These are phyloP conservation scores for Stachybotrys echinatus DNA, from an alignment of 2,329 filamentous ascomycete genomes.

Conservation along the genomic window DNA sequence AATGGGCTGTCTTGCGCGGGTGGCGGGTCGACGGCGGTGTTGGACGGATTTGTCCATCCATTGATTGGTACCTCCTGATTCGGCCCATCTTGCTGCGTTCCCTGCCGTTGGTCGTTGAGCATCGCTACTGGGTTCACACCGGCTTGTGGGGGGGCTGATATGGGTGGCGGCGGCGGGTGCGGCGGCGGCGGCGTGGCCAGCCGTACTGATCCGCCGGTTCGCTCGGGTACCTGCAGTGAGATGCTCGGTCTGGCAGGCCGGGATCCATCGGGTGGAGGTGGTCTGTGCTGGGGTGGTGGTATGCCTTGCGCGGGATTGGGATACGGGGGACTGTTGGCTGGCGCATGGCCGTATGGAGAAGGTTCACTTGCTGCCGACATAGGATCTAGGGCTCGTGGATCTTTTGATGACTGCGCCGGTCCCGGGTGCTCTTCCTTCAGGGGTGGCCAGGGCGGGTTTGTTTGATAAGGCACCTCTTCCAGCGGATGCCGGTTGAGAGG, in stretches of 20 bases:
- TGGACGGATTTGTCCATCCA: neutral
- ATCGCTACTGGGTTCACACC: conserved; percentile 23
- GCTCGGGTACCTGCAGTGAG: conserved; percentile 39
- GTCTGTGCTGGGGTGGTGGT: conserved; percentile 8
- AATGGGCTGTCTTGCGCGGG: neutral
- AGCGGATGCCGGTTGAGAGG: conserved; percentile 58
- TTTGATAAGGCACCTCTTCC: conserved; percentile 57
- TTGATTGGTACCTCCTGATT: neutral
- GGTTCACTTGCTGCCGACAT: neutral
- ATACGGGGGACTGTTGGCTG: neutral
- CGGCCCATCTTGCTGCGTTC: conserved; percentile 6
- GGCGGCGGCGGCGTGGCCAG: conserved; percentile 53
- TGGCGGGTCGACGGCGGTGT: neutral
- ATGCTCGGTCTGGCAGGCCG: conserved; percentile 30
- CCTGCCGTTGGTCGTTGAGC: neutral
- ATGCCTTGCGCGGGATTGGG: conserved; percentile 3
- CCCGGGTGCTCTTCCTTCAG: neutral
- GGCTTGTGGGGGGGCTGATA: conserved; percentile 37
- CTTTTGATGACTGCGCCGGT: neutral
- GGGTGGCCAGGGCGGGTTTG: conserved; percentile 54
- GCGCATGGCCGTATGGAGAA: neutral
- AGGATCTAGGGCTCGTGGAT: neutral
- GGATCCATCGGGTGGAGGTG: conserved; percentile 8
- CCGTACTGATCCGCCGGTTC: conserved; percentile 54
- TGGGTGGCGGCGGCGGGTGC: conserved; percentile 24